These are phyloP conservation scores for Eurotiales sp. DNA, from an alignment of 2,329 filamentous ascomycete species.

Conservation along the genomic window DNA sequence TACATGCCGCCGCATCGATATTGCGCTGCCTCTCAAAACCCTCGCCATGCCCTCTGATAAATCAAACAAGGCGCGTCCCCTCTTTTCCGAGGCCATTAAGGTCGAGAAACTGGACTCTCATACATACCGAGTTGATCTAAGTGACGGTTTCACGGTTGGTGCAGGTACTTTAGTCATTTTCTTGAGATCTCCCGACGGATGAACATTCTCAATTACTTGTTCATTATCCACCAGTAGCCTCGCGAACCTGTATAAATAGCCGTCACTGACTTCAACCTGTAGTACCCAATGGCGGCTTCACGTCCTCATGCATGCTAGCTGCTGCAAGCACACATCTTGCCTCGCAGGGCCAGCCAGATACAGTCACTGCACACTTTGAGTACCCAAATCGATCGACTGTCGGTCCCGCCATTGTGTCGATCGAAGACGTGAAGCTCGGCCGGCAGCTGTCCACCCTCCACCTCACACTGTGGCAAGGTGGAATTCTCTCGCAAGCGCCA, in stretches of 20 bases:
- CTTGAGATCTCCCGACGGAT: background rate
- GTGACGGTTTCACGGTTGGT: background rate
- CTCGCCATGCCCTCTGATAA: no score
- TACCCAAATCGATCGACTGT: background rate
- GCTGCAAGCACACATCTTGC: background rate
- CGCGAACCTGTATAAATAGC: background rate
- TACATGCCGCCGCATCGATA: no score
- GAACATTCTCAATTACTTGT: no score
- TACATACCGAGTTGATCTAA: background rate
- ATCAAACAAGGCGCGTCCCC: no score
- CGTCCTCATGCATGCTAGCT: background rate
- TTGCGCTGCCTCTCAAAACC: no score
- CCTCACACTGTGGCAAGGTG: background rate
- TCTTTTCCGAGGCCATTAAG: background rate
- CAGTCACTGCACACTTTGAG: background rate
- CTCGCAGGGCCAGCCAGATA: background rate
- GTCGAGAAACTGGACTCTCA: background rate
- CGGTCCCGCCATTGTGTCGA: background rate
- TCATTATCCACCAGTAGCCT: no score
- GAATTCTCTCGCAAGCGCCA: background rate
- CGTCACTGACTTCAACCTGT: background rate
- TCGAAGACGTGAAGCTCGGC: background rate
- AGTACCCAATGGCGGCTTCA: slow-evolving; percentile 1
- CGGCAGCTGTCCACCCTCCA: background rate
- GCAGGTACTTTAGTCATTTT: background rate